Evolutionary conservation across 805 yeast genomes (phyloP).

Genomic region (Kregervanrija pseudodelftensis): DNA sequence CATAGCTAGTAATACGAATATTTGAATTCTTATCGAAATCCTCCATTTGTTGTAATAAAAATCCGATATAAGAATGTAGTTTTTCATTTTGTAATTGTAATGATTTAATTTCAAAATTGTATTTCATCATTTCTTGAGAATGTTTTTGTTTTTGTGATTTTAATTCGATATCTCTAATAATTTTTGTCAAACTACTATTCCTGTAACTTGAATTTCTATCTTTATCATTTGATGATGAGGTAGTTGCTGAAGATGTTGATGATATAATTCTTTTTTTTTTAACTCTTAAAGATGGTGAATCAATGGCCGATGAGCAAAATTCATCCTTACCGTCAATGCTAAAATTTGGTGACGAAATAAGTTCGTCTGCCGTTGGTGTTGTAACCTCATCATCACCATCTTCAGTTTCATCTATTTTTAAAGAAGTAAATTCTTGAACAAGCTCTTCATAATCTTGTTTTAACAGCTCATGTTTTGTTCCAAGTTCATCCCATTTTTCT

Average conservation of each 20-base stretch:
- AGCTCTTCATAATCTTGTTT: slow-evolving; percentile 24
- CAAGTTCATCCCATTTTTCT: slow-evolving; percentile 27
- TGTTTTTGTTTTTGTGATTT: slow-evolving; percentile 20
- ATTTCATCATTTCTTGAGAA: slow-evolving; percentile 42
- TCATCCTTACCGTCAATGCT: neutral
- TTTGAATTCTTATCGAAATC: slow-evolving; percentile 1
- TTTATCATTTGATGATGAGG: neutral
- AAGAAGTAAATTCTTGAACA: slow-evolving; percentile 16
- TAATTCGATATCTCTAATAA: slow-evolving; percentile 19
- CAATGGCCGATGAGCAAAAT: neutral
- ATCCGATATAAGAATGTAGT: slow-evolving; percentile 49
- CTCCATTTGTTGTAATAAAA: slow-evolving; percentile 39
- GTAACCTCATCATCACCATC: neutral
- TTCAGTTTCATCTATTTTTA: slow-evolving; percentile 1
- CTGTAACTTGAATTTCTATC: slow-evolving; percentile 16
- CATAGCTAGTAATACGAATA: slow-evolving; percentile 1
- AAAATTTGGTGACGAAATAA: neutral
- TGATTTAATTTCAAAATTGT: slow-evolving; percentile 47
- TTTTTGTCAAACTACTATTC: slow-evolving; percentile 18
- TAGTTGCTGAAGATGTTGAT: neutral
- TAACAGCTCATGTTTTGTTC: slow-evolving; percentile 20
- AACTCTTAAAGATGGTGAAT: neutral
- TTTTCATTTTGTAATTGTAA: slow-evolving; percentile 50
- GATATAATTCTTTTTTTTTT: slow-evolving; percentile 8
- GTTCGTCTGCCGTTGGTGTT: neutral